Evolutionary conservation across 2,329 filamentous ascomycete species (phyloP), one percentile per base, ranked within the genome.

Genomic region (Fusarium chlamydosporum): DNA sequence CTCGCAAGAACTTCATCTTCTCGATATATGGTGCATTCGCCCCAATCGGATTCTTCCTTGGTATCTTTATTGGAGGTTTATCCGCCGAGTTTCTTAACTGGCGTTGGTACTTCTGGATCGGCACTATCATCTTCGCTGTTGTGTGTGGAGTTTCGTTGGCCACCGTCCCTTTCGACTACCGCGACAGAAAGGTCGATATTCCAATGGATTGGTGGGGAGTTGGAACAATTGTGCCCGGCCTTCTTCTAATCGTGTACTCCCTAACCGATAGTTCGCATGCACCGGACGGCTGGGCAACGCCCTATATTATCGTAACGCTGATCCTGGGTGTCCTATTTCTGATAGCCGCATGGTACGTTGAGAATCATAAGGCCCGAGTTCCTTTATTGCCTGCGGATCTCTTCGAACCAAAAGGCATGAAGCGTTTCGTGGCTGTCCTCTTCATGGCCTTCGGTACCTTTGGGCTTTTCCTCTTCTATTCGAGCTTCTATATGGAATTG

Each of bases 91-190:
- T 83, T 63, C 76, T 88, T 3, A 81, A 72, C 2, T 92, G 90
- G 89, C 76, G 85, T 6, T 91, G 88, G 88, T 92, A 91, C 75
- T 92, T 92, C 74, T 92, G 85, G 81, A 83, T 92, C 50, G 90
- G 89, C 2, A 71, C 76, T 37, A 78, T 80, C 40, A 61, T 82
- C 37, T 70, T 79, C 16, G 82, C 84, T 0, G 27, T 90, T 13
- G 72, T 87, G 1, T 83, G 83, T 3, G 82, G 82, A 52, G 83
- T 85, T 46, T 79, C 80, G 11, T 71, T 79, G 27, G 50, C 81
- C 29, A 74, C 76, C 6, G 76, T 82, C n/a, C 81, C 81, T 7
- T 75, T 71, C 27, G 77, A 81, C 59, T 74, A 72, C 62, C 51
- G 68, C 51, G 46, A 79, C 6, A 72, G 72, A 34, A 63, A 64